These are phyloP conservation scores for Hygrophoropsis aurantiaca DNA, from an alignment of 768 basidiomycete species.

Conservation along the genomic window DNA sequence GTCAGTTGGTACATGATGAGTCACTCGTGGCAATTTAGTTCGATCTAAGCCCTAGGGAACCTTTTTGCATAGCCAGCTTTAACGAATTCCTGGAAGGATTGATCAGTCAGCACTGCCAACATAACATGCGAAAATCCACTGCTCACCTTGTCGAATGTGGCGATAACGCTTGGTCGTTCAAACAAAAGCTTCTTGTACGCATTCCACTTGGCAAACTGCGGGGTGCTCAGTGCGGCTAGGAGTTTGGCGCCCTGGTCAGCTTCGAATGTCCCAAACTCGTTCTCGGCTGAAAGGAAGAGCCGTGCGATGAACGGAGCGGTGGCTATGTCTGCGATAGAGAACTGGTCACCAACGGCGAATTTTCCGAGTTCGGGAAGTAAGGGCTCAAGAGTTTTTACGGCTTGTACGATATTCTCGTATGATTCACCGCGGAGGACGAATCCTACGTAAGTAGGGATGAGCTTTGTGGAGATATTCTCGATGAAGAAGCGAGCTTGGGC, in stretches of 20 bases:
- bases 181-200: conserved; percentile 47
- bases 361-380: conserved; percentile 43
- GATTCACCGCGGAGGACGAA: conserved; percentile 40
- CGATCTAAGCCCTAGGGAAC: too few relatives aligned
- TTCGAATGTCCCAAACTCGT: conserved; percentile 50
- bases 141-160: conserved; percentile 53
- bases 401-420: conserved; percentile 39
- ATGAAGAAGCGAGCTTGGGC: conserved; percentile 66
- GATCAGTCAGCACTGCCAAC: too few relatives aligned
- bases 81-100: too few relatives aligned
- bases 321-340: conserved; percentile 54
- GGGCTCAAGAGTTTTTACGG: conserved; percentile 48
- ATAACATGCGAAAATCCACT: too few relatives aligned
- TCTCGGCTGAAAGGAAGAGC: conserved; percentile 38
- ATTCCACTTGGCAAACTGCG: conserved; percentile 46
- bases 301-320: conserved; percentile 60
- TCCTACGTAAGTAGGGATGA: conserved; percentile 38
- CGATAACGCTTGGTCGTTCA: conserved; percentile 50
- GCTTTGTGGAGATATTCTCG: conserved; percentile 49
- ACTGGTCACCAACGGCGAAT: conserved; percentile 33
- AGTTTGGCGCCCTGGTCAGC: conserved; percentile 45
- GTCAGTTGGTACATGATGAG: too few relatives aligned
- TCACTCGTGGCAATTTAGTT: too few relatives aligned
- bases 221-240: conserved; percentile 46
- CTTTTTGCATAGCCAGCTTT: too few relatives aligned